phyloP scores from a whole-genome alignment of 2,329 filamentous ascomycete genomes.

The Beauveria sp. region DNA sequence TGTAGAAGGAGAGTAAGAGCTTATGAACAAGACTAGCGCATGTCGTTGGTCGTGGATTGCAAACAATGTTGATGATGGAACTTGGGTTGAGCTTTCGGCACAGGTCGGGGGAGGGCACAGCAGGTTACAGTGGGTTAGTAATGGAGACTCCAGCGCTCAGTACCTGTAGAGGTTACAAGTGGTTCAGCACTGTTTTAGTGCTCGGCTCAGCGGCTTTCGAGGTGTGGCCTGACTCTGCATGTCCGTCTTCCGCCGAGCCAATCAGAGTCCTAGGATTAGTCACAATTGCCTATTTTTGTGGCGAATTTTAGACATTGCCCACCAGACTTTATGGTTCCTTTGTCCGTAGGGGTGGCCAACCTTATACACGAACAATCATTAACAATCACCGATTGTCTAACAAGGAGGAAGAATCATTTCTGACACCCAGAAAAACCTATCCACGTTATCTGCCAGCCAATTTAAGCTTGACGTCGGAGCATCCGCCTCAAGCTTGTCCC shows the following conservation, averaged over 20 bases:
- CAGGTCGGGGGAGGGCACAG: neutral
- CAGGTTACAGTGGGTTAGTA: neutral
- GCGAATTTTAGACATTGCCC: neutral
- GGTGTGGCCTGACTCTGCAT: slow-evolving; percentile 20
- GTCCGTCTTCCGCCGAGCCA: slow-evolving; percentile 29
- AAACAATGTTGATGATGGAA: slow-evolving; percentile 4
- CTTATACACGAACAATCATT: neutral
- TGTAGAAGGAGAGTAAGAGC: neutral
- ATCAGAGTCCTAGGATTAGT: slow-evolving; percentile 27
- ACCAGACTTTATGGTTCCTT: neutral
- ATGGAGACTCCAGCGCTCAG: neutral
- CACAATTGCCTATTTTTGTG: slow-evolving; percentile 15
- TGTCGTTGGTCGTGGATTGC: neutral
- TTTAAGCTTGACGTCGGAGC: neutral
- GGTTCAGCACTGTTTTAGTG: neutral
- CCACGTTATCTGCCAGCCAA: neutral
- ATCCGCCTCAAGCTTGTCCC: neutral
- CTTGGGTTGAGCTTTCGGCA: neutral
- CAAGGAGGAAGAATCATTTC: neutral
- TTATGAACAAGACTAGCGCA: neutral
- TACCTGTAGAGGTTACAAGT: neutral
- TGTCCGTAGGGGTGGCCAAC: neutral
- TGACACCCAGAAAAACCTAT: neutral
- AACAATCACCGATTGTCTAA: neutral
- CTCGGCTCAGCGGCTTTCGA: slow-evolving; percentile 23